Conservation (phyloP, 1,284 basidiomycete species). For the Sphaerobolus stellatus region DNA sequence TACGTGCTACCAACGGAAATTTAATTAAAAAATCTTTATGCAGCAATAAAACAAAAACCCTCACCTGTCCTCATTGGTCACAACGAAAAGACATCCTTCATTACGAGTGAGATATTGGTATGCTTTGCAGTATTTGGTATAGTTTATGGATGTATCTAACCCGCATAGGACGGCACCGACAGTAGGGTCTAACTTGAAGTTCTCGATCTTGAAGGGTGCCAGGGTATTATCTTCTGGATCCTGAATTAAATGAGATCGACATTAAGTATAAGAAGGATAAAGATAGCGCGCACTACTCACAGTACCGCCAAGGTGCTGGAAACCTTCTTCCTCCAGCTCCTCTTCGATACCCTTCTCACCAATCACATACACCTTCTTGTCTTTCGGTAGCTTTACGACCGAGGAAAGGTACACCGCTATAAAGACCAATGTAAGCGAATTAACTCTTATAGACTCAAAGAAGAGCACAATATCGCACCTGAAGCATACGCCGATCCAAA, state of each 20-base stretch:
- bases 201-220: conserved; percentile 67
- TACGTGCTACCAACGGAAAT: conserved; percentile 62
- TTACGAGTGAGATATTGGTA: conserved; percentile 86
- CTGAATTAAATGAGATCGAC: conserved; percentile 40
- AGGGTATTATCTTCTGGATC: conserved; percentile 82
- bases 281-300: conserved; percentile 44
- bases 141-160: conserved; percentile 78
- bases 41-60: not conserved
- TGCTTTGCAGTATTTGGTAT: conserved; percentile 92
- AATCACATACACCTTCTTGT: conserved; percentile 95
- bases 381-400: conserved; percentile 83
- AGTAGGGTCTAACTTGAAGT: conserved; percentile 70
- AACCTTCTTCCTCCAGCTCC: conserved; percentile 83
- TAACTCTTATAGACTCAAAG: too few species aligned
- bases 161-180: conserved; percentile 93
- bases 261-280: not conserved
- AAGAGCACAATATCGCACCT: conserved; percentile 29
- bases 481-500: conserved; percentile 95
- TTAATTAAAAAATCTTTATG: not conserved
- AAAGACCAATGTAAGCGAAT: not conserved
- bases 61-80: conserved; percentile 80
- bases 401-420: conserved; percentile 85
- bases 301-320: conserved; percentile 82
- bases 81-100: conserved; percentile 81
- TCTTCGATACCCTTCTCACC: conserved; percentile 93